Conservation (phyloP, 768 basidiomycete genomes). For the Leccinum longicurvipes region DNA sequence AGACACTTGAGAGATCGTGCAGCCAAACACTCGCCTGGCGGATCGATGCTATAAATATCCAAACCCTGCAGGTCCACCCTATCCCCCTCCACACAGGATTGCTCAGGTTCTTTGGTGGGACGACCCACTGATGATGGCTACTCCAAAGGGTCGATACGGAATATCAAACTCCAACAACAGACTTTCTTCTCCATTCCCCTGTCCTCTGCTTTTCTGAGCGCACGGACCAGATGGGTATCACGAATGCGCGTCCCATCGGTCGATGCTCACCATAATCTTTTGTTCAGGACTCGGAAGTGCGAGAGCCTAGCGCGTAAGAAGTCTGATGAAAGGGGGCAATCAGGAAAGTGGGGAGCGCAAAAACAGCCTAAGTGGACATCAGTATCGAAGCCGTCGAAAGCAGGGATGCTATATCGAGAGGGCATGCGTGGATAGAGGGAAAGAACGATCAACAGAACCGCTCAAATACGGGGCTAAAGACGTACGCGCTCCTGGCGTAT, state of each 20-base stretch:
- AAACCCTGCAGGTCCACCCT: too few species aligned
- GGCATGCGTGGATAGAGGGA: slow-evolving; percentile 77
- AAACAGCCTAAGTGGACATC: slow-evolving; percentile 57
- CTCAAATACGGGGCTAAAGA: too few species aligned
- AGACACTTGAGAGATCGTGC: too few species aligned
- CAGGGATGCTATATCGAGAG: slow-evolving; percentile 87
- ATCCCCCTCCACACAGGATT: too few species aligned
- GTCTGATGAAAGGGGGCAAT: slow-evolving; percentile 86
- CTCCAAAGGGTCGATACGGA: slow-evolving; percentile 93
- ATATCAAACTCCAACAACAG: slow-evolving; percentile 92
- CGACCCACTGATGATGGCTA: slow-evolving; percentile 79
- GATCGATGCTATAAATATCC: too few species aligned
- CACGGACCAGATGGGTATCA: slow-evolving; percentile 95
- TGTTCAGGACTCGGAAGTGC: slow-evolving; percentile 81
- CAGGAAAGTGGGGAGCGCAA: slow-evolving; percentile 85
- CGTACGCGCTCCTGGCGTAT: slow-evolving; percentile 89
- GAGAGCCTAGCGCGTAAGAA: slow-evolving; percentile 93
- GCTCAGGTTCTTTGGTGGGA: slow-evolving; percentile 56
- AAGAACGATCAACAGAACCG: slow-evolving; percentile 56
- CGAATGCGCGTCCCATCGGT: slow-evolving; percentile 83
- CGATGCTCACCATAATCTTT: slow-evolving; percentile 94
- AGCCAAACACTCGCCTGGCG: too few species aligned
- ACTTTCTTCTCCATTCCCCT: slow-evolving; percentile 96
- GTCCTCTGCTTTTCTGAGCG: slow-evolving; percentile 85
- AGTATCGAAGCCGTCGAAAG: slow-evolving; percentile 76